Conservation (phyloP, 129 eudicot species). For the Glebionis coronaria region DNA sequence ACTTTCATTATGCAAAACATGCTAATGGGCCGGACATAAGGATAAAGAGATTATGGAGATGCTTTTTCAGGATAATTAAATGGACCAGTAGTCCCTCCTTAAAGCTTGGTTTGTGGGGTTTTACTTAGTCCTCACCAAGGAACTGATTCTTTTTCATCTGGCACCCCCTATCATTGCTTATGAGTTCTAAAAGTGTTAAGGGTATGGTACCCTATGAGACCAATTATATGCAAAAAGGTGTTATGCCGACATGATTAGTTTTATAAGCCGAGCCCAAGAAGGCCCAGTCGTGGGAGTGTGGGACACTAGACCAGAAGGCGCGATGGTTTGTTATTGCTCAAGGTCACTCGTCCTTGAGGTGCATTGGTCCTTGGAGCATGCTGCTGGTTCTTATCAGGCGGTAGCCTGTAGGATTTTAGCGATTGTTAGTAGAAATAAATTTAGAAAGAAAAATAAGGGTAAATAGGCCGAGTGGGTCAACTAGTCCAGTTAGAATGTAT, state of each 20-base stretch:
- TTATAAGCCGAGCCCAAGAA: constrained; percentile 11
- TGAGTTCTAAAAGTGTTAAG: constrained; percentile 14
- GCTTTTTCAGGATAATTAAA: not conserved
- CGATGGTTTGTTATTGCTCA: constrained; percentile 5
- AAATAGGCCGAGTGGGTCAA: not conserved
- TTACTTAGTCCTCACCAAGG: constrained; percentile 28
- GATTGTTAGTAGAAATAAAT: too few species aligned
- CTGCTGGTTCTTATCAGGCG: not conserved
- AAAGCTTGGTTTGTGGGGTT: constrained; percentile 33
- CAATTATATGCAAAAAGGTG: constrained; percentile 12
- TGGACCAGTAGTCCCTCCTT: constrained; percentile 15
- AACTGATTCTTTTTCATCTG: constrained; percentile 34
- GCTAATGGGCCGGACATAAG: constrained; percentile 5
- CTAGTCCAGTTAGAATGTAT: not conserved
- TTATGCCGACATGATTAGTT: constrained; percentile 16
- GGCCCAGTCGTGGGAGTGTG: not conserved
- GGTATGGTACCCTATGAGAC: constrained; percentile 26
- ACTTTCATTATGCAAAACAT: constrained; percentile 8
- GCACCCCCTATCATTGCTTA: constrained; percentile 21
- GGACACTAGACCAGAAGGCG: not conserved
- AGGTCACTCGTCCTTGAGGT: not conserved
- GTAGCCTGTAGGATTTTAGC: too few species aligned
- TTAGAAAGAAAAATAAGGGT: too few species aligned
- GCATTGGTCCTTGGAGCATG: not conserved
- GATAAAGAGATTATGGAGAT: constrained; percentile 14